Percentiles rank a stretch among this genome's conserved stretches.
These are phyloP conservation scores for Diplosphaera chodatii DNA, from an alignment of 139 green algal genomes.

Conservation along the genomic window DNA sequence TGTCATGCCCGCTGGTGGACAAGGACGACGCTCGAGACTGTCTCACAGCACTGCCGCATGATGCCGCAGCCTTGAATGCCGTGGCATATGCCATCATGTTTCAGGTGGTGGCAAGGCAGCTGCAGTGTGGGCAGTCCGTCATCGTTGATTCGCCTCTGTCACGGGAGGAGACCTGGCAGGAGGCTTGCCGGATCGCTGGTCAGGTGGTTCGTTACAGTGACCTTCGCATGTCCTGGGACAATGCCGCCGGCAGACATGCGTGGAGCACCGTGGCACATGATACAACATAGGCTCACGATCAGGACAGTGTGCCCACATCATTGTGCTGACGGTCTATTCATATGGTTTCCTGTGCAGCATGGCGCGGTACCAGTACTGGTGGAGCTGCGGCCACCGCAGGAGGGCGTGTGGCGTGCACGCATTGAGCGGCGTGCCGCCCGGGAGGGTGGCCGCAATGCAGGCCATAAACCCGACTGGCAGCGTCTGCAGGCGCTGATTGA, in stretches of 20 bases:
- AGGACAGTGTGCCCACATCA: too few species aligned
- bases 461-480: constrained; percentile 55
- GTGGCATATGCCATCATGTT: constrained; percentile 75
- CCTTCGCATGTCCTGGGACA: too few species aligned
- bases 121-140: constrained; percentile 32
- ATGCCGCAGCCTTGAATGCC: constrained; percentile 44
- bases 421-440: constrained; percentile 33
- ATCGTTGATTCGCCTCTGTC: constrained; percentile 72
- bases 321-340: too few species aligned
- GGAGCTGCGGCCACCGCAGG: constrained; percentile 38
- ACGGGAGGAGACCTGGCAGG: constrained; percentile 42
- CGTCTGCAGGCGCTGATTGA: constrained; percentile 33
- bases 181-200: constrained; percentile 21
- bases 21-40: constrained; percentile 72
- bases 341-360: too few species aligned
- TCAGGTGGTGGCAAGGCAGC: constrained; percentile 34
- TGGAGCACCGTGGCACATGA: too few species aligned
- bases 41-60: constrained; percentile 10
- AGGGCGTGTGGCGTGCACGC: constrained; percentile 33
- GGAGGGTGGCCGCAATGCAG: constrained; percentile 5
- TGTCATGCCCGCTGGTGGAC: constrained; percentile 61
- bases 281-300: too few species aligned
- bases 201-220: too few species aligned
- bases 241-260: too few species aligned
- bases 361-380: constrained; percentile 35